phyloP scores from a whole-genome alignment of 495 filamentous ascomycete genomes.

The Aspergillus heteromorphus region DNA sequence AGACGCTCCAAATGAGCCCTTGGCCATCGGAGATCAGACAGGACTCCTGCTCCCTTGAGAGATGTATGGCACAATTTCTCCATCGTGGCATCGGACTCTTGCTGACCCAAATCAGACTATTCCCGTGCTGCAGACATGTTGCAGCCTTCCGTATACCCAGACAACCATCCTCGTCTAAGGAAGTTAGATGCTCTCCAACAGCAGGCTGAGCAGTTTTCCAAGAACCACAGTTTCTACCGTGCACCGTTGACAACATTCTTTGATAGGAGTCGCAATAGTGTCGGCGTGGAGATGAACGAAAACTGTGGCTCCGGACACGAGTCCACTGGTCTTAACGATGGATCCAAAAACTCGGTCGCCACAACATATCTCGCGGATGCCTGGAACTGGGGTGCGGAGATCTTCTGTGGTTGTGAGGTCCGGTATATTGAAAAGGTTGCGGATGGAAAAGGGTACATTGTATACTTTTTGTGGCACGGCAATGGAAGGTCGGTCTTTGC shows the following conservation, averaged over 20 bases:
- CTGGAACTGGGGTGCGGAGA: constrained; percentile 70
- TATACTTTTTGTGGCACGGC: constrained; percentile 64
- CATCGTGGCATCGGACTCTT: neutral
- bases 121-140: constrained; percentile 50
- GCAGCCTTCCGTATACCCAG: constrained; percentile 54
- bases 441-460: constrained; percentile 48
- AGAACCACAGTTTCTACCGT: constrained; percentile 48
- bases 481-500: constrained; percentile 52
- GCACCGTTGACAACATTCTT: constrained; percentile 61
- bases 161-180: constrained; percentile 46
- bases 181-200: constrained; percentile 54
- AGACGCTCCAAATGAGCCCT: constrained; percentile 45
- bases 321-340: constrained; percentile 60
- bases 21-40: constrained; percentile 58
- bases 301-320: constrained; percentile 58
- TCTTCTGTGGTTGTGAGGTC: constrained; percentile 69
- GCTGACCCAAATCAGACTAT: constrained; percentile 41
- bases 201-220: constrained; percentile 48
- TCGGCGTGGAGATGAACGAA: constrained; percentile 56
- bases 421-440: constrained; percentile 55
- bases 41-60: constrained; percentile 35
- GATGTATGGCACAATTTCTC: constrained; percentile 39
- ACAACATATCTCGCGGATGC: constrained; percentile 67
- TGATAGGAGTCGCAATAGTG: constrained; percentile 51
- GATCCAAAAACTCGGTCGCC: constrained; percentile 59